These are phyloP conservation scores for Fomitopsis serialis DNA, from an alignment of 768 basidiomycete species.

Conservation along the genomic window DNA sequence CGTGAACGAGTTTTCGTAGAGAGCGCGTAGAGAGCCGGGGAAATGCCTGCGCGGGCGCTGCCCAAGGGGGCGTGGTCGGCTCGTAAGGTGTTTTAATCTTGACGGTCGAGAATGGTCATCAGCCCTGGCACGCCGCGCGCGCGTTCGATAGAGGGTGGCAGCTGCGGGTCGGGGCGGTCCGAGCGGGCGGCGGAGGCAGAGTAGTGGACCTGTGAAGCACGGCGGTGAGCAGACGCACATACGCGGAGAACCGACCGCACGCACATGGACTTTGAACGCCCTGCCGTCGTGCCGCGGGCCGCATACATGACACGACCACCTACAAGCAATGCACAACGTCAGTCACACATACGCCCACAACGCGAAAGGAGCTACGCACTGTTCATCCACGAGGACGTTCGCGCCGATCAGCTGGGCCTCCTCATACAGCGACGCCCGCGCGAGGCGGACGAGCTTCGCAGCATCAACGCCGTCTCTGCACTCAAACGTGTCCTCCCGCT, in stretches of 20 bases:
- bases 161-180: conserved; percentile 45
- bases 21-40: background rate
- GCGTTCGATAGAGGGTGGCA: conserved; percentile 57
- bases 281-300: conserved; percentile 47
- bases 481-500: conserved; percentile 40
- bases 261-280: conserved; percentile 57
- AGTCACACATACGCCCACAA: conserved; percentile 4
- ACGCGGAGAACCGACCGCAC: conserved; percentile 15
- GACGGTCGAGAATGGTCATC: conserved; percentile 62
- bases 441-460: conserved; percentile 47
- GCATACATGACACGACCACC: conserved; percentile 62
- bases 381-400: conserved; percentile 63
- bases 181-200: conserved; percentile 54
- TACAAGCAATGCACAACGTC: conserved; percentile 20
- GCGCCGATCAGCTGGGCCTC: conserved; percentile 44
- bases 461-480: conserved; percentile 63
- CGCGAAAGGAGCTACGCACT: conserved; percentile 38
- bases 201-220: conserved; percentile 49
- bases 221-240: background rate
- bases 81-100: background rate
- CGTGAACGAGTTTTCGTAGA: background rate
- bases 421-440: conserved; percentile 46
- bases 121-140: conserved; percentile 62
- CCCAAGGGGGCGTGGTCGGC: too few relatives aligned
- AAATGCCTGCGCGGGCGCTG: too few relatives aligned